Percentiles rank a stretch among this genome's conserved stretches.
phyloP scores from a whole-genome alignment of 192 early-diverging fungal species.

The Coemansia sp. region DNA sequence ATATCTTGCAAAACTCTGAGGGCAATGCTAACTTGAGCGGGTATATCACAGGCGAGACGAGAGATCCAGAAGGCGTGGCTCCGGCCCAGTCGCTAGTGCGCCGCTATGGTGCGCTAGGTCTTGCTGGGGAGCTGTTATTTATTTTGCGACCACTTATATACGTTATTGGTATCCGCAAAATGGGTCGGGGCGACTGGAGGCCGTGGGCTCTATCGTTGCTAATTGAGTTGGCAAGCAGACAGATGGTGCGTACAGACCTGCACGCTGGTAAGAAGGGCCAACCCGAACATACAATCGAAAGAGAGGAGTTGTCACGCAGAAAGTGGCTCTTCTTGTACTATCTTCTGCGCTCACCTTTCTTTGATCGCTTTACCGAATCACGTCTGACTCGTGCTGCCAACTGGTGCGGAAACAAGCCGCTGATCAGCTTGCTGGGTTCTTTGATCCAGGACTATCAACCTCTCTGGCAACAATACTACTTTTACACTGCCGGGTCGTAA shows the following conservation, averaged over 20 bases:
- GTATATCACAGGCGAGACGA: conserved; percentile 28
- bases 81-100: conserved; percentile 72
- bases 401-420: conserved; percentile 67
- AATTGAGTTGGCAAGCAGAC: conserved; percentile 64
- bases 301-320: conserved; percentile 73
- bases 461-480: conserved; percentile 86
- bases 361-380: conserved; percentile 68
- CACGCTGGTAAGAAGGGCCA: conserved; percentile 11
- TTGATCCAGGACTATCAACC: conserved; percentile 86
- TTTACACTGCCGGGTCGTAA: conserved; percentile 74
- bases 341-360: conserved; percentile 83
- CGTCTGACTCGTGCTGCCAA: conserved; percentile 65
- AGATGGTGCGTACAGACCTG: conserved; percentile 47
- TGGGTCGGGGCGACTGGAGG: conserved; percentile 72
- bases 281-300: conserved; percentile 67
- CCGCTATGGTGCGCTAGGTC: conserved; percentile 52
- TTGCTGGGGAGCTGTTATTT: conserved; percentile 74
- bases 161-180: conserved; percentile 73
- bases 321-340: conserved; percentile 76
- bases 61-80: conserved; percentile 61
- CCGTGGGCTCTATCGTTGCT: conserved; percentile 82
- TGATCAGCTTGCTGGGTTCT: conserved; percentile 74
- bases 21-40: conserved; percentile 28
- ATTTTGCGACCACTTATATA: conserved; percentile 85
- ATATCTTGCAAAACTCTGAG: conserved; percentile 41